Base-by-base conservation (phyloP, 495 filamentous ascomycete genomes). In the Aspergillus homomorphus region DNA sequence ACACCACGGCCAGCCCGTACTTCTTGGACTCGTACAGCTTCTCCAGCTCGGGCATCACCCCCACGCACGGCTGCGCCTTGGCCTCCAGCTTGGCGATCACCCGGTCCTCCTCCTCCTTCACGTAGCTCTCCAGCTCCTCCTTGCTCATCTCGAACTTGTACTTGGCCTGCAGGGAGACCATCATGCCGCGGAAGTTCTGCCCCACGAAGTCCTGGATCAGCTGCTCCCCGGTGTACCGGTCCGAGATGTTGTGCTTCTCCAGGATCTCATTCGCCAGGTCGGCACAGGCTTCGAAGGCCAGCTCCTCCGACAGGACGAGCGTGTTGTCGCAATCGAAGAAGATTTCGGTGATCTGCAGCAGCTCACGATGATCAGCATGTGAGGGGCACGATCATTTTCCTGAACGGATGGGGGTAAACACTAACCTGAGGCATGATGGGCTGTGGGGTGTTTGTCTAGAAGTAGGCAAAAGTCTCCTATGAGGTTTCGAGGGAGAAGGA, bases 291-390 rank as follows among this genome's bases (percentile, higher is more conserved):
- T 94, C 91, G 74, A 96, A 97, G 74, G 92, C 92, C 67, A 96
- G 81, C 62, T 84, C 84, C 77, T 97, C 92, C 58, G 90, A 95
- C 67, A 95, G 86, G 76, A 92, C 90, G 66, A 97, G 90, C 54
- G 92, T 97, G 82, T 97, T 97, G 85, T 97, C 92, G 80, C 92
- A 97, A 78, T 97, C 92, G 77, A 96, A 87, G 73, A 97, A 89
- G 75, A 97, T 78, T 69, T 89, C 81, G 38, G 86, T 89, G 74
- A 87, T 87, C 88, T 91, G 72, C 28, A 60, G 24, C 38, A 60
- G 19, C 19, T 9, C n/a, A 20, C 24, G 18, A 41, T 30, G 57
- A 66, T 57, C 51, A 23, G 45, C 49, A 26, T 44, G 30, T 26
- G 44, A 41, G 23, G 16, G 14, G 23, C 33, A 45, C 15, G 7